These are phyloP conservation scores for Ustilago crameri DNA, from an alignment of 1,284 basidiomycete species.

Conservation along the genomic window DNA sequence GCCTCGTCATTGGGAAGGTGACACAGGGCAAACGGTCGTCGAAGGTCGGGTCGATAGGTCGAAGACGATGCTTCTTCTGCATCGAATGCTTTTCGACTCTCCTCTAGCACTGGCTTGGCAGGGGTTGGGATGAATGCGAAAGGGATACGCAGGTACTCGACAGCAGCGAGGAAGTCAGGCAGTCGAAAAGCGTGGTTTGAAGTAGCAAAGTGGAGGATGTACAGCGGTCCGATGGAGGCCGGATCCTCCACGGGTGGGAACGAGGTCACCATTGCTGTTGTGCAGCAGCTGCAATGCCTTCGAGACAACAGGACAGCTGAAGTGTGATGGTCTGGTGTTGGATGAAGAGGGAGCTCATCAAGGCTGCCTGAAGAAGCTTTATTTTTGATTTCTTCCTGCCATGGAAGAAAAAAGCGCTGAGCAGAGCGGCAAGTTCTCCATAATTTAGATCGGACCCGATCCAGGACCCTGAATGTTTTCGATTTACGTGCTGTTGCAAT, in stretches of 20 bases:
- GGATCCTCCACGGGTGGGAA: conserved; percentile 38
- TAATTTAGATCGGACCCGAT: conserved; percentile 16
- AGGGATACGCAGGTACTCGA: conserved; percentile 50
- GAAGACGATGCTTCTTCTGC: conserved; percentile 28
- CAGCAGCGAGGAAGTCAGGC: conserved; percentile 59
- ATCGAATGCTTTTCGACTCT: conserved; percentile 26
- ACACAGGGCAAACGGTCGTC: conserved; percentile 54
- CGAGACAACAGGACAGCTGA: background rate
- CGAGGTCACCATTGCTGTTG: conserved; percentile 14
- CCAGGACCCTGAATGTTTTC: conserved; percentile 14
- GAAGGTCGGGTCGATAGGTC: conserved; percentile 39
- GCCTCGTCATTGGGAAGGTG: conserved; percentile 71
- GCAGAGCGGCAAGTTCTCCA: conserved; percentile 18
- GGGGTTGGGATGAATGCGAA: conserved; percentile 61
- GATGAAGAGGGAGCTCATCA: background rate
- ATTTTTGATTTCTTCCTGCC: background rate
- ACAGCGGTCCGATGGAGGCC: conserved; percentile 52
- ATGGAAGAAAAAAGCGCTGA: conserved; percentile 10
- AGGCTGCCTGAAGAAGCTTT: background rate
- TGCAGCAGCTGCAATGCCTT: background rate
- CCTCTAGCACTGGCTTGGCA: conserved; percentile 28
- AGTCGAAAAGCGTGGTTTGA: conserved; percentile 58
- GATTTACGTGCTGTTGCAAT: conserved; percentile 18
- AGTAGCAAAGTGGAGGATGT: conserved; percentile 61
- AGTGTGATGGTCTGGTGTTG: background rate